Conservation (phyloP, 768 basidiomycete genomes). For the Termitomyces sp. region DNA sequence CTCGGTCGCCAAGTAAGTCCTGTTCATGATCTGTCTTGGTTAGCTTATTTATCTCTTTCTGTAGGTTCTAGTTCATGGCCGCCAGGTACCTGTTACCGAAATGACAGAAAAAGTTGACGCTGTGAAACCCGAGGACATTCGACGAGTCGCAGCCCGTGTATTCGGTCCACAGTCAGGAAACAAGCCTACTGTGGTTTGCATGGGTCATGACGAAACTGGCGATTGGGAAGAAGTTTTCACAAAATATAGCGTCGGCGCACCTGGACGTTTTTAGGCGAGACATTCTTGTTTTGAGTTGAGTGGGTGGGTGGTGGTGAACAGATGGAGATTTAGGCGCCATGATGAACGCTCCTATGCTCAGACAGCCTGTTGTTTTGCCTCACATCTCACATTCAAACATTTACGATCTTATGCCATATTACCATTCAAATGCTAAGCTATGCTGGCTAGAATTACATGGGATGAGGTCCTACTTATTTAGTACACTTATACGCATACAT, state of each 20-base stretch:
- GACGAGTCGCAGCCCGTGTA: slow-evolving; percentile 69
- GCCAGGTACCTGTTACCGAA: slow-evolving; percentile 82
- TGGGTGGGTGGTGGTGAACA: neutral
- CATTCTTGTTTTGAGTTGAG: neutral
- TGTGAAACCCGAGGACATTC: slow-evolving; percentile 65
- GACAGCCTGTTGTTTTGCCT: neutral
- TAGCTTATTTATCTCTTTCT: neutral
- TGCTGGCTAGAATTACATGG: neutral
- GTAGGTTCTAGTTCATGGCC: slow-evolving; percentile 79
- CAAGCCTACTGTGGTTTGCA: slow-evolving; percentile 75
- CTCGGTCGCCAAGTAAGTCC: slow-evolving; percentile 75
- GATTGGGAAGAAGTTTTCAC: slow-evolving; percentile 57
- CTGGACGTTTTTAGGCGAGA: neutral
- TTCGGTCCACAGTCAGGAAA: slow-evolving; percentile 61
- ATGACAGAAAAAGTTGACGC: slow-evolving; percentile 86
- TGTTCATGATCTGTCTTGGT: neutral
- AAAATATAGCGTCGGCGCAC: slow-evolving; percentile 58
- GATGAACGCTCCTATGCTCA: neutral
- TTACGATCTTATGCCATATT: neutral
- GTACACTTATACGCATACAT: slow-evolving; percentile 6
- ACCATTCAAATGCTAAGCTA: neutral
- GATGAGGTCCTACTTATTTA: slow-evolving; percentile 1
- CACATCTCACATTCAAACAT: neutral
- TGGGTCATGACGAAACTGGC: slow-evolving; percentile 77
- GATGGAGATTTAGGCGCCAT: neutral